Base-by-base conservation (phyloP, 352 stramenopile genomes). In the Pythium plurisporium region DNA sequence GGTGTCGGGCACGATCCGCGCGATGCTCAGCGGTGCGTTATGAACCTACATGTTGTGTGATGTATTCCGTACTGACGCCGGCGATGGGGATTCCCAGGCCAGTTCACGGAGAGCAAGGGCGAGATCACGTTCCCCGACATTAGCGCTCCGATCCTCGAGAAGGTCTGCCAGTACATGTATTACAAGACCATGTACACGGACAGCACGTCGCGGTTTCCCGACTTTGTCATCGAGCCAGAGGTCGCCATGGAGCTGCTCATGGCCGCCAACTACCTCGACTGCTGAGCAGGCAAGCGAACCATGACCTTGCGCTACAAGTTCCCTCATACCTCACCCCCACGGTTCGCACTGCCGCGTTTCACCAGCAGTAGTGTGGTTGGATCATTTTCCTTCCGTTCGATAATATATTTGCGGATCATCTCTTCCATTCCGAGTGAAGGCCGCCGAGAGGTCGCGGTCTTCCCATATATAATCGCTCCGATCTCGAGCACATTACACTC, bases 161-260 rank as follows among this genome's bases (percentile, higher is more conserved):
- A 98, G 63, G 91, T 98, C 30, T 96, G 96, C 41, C 91, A 98
- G 74, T 99, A 99, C 83, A 89, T 99, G 61, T 98, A 99, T 80
- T 99, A 99, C 82, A 99, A 99, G 82, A 87, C 86, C 42, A 76
- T 88, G 71, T 98, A 98, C 73, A 94, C 86, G 20, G 98, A 99
- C 69, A 97, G 86, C 62, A 94, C 82, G 47, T 81, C 86, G 27
- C 79, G 93, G 2, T 96, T 99, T 59, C 97, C 97, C 0, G 96
- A 99, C 64, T 99, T 99, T 75, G 48, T 71, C 15, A 99, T 99
- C 67, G 96, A 99, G 70, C 97, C 97, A 5, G 97, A 99, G 83
- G 88, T 99, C 65, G 95, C 94, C 52, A 89, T 98, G 65, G 95
- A 98, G 70, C 74, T 99, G 50, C 79, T 99, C 55, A 98, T 99